Conservation (phyloP, 202 grass and related monocot genomes). For the Carex sylvatica region DNA sequence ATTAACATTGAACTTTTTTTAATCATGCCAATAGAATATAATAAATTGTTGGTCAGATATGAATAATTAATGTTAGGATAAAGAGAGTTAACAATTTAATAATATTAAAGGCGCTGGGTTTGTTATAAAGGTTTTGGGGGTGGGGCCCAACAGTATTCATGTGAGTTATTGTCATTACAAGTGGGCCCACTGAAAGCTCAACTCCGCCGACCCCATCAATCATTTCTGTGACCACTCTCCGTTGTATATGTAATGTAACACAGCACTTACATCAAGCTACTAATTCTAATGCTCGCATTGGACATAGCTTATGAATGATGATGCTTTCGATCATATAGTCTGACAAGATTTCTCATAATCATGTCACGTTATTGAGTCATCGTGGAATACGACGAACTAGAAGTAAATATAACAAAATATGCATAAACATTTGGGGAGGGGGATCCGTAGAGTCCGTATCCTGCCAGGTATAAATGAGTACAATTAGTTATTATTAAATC, state of each 20-base stretch:
- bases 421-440: neutral
- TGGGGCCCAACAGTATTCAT: constrained; percentile 24
- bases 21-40: neutral
- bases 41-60: neutral
- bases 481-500: too few species aligned
- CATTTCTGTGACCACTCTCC: neutral
- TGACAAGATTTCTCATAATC: neutral
- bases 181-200: constrained; percentile 27
- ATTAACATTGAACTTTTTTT: neutral
- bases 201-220: constrained; percentile 31
- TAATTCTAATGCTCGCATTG: neutral
- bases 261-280: neutral
- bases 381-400: neutral
- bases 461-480: too few species aligned
- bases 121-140: constrained; percentile 27
- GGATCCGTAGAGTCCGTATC: too few species aligned
- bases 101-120: constrained; percentile 18
- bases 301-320: neutral
- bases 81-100: neutral
- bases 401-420: neutral
- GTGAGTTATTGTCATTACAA: constrained; percentile 18
- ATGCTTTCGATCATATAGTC: neutral
- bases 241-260: neutral
- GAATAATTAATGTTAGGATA: constrained; percentile 10
- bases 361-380: neutral